Percentiles rank a stretch among this genome's conserved stretches.
Conservation (phyloP, 805 yeast species). For the Kazachstania viticola region DNA sequence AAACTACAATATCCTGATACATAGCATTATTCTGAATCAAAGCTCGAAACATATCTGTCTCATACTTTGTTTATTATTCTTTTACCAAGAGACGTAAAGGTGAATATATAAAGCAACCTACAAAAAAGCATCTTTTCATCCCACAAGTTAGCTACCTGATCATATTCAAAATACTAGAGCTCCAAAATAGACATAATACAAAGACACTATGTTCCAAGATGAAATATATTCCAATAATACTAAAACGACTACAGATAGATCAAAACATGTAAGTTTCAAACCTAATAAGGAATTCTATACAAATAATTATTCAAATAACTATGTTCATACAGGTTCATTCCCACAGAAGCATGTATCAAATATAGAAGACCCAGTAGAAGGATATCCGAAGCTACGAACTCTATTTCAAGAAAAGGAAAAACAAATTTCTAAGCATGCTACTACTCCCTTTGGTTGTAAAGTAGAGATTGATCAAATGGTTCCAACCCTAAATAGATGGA, state of each 20-base stretch:
- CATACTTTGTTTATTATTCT: no score
- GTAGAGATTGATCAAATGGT: slow-evolving; percentile 42
- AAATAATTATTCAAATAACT: slow-evolving; percentile 66
- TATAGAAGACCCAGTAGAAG: slow-evolving; percentile 54
- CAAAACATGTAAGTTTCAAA: slow-evolving; percentile 14
- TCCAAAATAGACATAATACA: no score
- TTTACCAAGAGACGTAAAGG: no score
- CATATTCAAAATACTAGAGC: no score
- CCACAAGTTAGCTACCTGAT: no score
- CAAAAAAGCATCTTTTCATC: no score
- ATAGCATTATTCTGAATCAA: no score
- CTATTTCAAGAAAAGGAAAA: slow-evolving; percentile 52
- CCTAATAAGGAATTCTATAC: slow-evolving; percentile 30
- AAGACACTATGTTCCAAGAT: slow-evolving; percentile 1
- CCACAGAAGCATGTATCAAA: slow-evolving; percentile 63
- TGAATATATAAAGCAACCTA: no score
- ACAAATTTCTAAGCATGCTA: slow-evolving; percentile 43
- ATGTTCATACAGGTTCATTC: slow-evolving; percentile 46
- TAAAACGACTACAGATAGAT: slow-evolving; percentile 1
- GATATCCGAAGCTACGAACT: slow-evolving; percentile 74
- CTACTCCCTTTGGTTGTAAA: slow-evolving; percentile 56
- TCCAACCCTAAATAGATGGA: slow-evolving; percentile 51
- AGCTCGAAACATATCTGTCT: no score
- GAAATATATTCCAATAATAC: neutral
- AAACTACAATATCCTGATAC: no score